Evolutionary conservation across 176 grass and related monocot genomes (phyloP).

Genomic region (Carex cristatella): DNA sequence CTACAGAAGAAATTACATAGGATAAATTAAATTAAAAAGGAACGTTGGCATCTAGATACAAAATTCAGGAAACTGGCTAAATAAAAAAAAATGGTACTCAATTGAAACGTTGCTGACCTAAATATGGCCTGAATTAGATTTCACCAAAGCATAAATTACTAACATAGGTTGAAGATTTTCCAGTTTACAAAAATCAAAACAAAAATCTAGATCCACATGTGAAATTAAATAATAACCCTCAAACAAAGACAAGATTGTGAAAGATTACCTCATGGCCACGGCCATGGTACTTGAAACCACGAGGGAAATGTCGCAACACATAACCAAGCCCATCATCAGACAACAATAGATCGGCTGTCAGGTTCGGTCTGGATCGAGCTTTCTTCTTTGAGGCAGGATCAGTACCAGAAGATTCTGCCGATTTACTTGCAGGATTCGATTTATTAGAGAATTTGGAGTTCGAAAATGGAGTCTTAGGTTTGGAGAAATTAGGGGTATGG

Average conservation of each 20-base stretch:
- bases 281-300: conserved; percentile 55
- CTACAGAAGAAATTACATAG: conserved; percentile 23
- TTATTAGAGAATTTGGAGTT: conserved; percentile 22
- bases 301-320: conserved; percentile 70
- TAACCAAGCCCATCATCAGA: conserved; percentile 75
- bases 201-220: neutral
- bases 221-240: neutral
- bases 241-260: neutral
- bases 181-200: neutral
- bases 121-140: neutral
- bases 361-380: conserved; percentile 51
- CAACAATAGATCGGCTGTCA: conserved; percentile 67
- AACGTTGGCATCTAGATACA: neutral
- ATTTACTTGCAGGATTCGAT: conserved; percentile 6
- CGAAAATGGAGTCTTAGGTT: conserved; percentile 4
- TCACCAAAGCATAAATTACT: neutral
- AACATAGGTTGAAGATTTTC: neutral
- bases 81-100: neutral
- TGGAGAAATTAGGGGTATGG: conserved; percentile 16
- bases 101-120: neutral
- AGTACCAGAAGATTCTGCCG: neutral
- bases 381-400: conserved; percentile 33
- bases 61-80: neutral
- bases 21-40: neutral
- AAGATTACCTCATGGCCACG: conserved; percentile 51